Base-by-base conservation (phyloP, 176 grass and related monocot species). In the Tillandsia fasciculata region DNA sequence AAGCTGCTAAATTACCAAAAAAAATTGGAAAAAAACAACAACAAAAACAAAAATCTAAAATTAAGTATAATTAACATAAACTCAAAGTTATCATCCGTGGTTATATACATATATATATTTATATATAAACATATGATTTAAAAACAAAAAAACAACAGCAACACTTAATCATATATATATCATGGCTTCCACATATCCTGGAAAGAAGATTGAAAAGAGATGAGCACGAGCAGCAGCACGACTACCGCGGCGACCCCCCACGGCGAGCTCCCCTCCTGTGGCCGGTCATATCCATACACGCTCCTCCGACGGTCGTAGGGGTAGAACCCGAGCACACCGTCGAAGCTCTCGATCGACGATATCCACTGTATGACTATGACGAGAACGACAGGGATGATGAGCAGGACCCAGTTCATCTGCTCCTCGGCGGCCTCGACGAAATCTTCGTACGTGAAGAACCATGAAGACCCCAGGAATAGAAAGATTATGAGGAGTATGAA, bases 181-280 rank as follows among this genome's bases (percentile, higher is more conserved):
- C 77, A 93, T 11, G 86, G 82, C 77, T 70, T 85, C 94, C 94
- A 97, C 94, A 97, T 90, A 64, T 97, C 94, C 53, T 17, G 68
- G 76, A 97, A 81, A 68, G 77, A 82, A 63, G 82, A 83, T 54
- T 83, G 94, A 78, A 80, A 97, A 68, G 72, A 87, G 52, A 79
- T 86, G 79, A 97, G 83, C 11, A 97, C 74, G 81, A 97, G 76
- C 7, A 97, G 73, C 61, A 90, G 77, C 1, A 97, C 1, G 69
- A 97, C 68, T 68, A 90, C 29, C 77, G 88, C 83, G 29, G 86
- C 86, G 49, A 92, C 84, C 58, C 94, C 86, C 94, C 89, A 92
- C 0, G 94, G 89, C 0, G 86, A 87, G 71, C 89, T 85, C 0
- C 90, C 89, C 33, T 96, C 81, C 51, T 76, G 53, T 64, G 70